These are phyloP conservation scores for Drechslerella dactyloides DNA, from an alignment of 2,329 filamentous ascomycete genomes.

Conservation along the genomic window DNA sequence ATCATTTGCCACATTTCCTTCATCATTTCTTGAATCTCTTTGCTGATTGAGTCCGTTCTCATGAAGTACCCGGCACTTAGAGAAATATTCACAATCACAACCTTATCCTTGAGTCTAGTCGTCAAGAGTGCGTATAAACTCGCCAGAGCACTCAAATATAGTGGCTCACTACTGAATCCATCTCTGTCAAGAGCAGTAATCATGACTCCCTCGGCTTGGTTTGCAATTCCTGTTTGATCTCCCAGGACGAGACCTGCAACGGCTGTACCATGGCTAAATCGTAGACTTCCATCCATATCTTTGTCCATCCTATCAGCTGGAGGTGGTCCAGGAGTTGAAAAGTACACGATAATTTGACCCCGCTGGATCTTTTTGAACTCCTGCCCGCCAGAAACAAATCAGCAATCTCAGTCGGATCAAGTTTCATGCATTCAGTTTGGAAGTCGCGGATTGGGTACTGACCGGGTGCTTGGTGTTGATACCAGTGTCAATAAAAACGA, in stretches of 20 bases:
- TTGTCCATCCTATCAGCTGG: background rate
- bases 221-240: slow-evolving; percentile 23
- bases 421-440: background rate
- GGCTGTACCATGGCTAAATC: slow-evolving; percentile 38
- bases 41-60: background rate
- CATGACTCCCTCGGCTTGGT: slow-evolving; percentile 14
- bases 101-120: background rate
- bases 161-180: slow-evolving; percentile 6
- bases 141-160: slow-evolving; percentile 17
- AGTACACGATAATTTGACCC: background rate
- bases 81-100: slow-evolving; percentile 27
- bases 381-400: slow-evolving; percentile 7
- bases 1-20: slow-evolving; percentile 15
- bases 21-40: background rate
- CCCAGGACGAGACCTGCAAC: slow-evolving; percentile 32
- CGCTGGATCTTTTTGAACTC: slow-evolving; percentile 14
- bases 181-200: slow-evolving; percentile 23
- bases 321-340: slow-evolving; percentile 12
- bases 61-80: slow-evolving; percentile 31
- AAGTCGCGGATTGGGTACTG: background rate
- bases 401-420: background rate
- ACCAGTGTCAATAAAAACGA: slow-evolving; percentile 40
- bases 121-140: slow-evolving; percentile 20
- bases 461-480: slow-evolving; percentile 34
- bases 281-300: slow-evolving; percentile 22